A percentile compares a stretch with the other conserved stretches of the same genome.
Conservation (phyloP, 768 basidiomycete species). For the Hericium rajendrae region DNA sequence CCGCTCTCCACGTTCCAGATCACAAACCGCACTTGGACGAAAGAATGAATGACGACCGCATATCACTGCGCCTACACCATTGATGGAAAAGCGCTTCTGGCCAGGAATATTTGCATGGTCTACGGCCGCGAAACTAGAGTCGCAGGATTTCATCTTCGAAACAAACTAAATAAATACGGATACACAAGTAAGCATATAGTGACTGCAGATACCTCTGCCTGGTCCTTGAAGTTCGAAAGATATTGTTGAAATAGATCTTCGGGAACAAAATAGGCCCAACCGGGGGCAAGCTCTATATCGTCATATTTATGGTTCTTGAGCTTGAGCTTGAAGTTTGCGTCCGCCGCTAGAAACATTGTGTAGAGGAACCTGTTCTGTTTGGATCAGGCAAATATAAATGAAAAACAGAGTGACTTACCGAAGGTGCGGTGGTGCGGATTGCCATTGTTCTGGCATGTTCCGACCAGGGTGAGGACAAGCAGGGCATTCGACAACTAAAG, state of each 20-base stretch:
- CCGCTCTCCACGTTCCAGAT: neutral
- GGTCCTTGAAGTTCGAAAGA: neutral
- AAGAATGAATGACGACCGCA: neutral
- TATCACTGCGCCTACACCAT: neutral
- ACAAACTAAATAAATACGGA: neutral
- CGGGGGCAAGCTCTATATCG: neutral
- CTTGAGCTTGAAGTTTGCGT: neutral
- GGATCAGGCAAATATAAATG: neutral
- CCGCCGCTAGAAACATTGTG: neutral
- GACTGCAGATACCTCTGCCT: neutral
- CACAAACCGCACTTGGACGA: neutral
- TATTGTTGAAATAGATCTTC: neutral
- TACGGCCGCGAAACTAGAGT: too few relatives aligned
- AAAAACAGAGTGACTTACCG: neutral
- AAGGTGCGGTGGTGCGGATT: neutral
- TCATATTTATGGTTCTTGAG: neutral
- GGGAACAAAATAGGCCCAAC: neutral
- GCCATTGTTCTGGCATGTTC: constrained; percentile 1
- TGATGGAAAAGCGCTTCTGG: neutral
- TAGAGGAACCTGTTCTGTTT: neutral
- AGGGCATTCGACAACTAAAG: neutral
- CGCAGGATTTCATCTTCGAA: neutral
- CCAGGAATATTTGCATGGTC: neutral
- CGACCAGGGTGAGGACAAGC: constrained; percentile 2
- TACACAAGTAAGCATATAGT: too few relatives aligned